Percentiles rank a stretch among this genome's conserved stretches.
Conservation (phyloP, 2,329 filamentous ascomycete genomes). For the Arachnomyces sp. region DNA sequence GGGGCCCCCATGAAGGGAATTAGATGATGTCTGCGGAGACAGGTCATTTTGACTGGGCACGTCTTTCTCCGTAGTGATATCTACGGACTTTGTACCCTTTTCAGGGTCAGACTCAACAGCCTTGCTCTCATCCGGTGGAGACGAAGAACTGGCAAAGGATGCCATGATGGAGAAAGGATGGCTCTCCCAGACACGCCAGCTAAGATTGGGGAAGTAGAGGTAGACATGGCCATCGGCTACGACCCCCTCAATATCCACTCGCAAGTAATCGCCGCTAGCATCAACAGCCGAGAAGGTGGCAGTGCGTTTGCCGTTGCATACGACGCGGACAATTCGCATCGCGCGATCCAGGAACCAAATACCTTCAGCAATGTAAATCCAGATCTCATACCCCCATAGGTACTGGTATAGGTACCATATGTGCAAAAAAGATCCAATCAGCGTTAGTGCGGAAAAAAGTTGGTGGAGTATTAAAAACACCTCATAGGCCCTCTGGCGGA, state of each 20-base stretch:
- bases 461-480: conserved; percentile 28
- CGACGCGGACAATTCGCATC: conserved; percentile 31
- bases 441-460: conserved; percentile 20
- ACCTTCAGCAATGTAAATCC: conserved; percentile 37
- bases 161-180: conserved; percentile 45
- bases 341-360: conserved; percentile 43
- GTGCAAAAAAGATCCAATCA: conserved; percentile 29
- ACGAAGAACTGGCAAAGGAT: too few species aligned
- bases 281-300: conserved; percentile 32
- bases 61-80: too few species aligned
- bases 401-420: conserved; percentile 30
- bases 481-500: conserved; percentile 26
- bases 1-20: too few species aligned
- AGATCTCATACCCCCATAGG: conserved; percentile 41
- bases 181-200: conserved; percentile 42
- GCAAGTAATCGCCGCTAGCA: conserved; percentile 25
- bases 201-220: conserved; percentile 43
- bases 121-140: too few species aligned
- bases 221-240: too few species aligned
- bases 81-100: too few species aligned
- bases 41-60: too few species aligned
- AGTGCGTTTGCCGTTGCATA: conserved; percentile 29
- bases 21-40: too few species aligned
- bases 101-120: too few species aligned
- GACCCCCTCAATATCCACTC: conserved; percentile 36